These are phyloP conservation scores for Dothideomycetes sp. DNA, from an alignment of 2,329 filamentous ascomycete genomes.

Conservation along the genomic window DNA sequence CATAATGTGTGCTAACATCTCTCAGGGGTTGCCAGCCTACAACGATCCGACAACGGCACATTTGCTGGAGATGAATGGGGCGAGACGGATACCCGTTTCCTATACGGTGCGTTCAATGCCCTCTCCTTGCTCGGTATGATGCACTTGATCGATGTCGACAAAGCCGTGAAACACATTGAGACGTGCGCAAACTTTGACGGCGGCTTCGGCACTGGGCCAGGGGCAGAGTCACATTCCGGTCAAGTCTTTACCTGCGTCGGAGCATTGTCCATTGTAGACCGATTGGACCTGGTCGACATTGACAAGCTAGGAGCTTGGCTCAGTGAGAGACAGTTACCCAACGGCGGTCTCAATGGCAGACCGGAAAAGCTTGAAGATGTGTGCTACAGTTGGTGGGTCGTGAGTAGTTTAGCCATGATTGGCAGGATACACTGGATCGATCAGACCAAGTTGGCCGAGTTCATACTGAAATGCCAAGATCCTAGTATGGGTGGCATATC, in stretches of 20 bases:
- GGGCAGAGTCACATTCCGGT: constrained; percentile 87
- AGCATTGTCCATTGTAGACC: constrained; percentile 71
- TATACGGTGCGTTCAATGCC: constrained; percentile 83
- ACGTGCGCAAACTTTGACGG: constrained; percentile 90
- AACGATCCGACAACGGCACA: constrained; percentile 71
- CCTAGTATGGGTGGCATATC: constrained; percentile 73
- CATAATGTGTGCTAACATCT: neutral
- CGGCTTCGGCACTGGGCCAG: constrained; percentile 80
- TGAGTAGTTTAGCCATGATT: constrained; percentile 86
- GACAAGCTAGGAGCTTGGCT: constrained; percentile 83
- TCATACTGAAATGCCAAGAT: constrained; percentile 87
- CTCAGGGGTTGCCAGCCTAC: constrained; percentile 67
- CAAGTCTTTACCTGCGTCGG: constrained; percentile 94
- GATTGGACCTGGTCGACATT: constrained; percentile 67
- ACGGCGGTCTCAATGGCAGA: constrained; percentile 83
- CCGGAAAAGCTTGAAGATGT: constrained; percentile 95
- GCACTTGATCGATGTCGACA: constrained; percentile 64
- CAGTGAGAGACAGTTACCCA: constrained; percentile 80
- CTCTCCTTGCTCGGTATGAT: constrained; percentile 73
- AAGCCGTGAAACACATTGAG: constrained; percentile 69
- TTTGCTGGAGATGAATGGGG: constrained; percentile 96
- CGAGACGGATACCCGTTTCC: constrained; percentile 87
- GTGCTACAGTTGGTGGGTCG: constrained; percentile 98
- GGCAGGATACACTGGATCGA: constrained; percentile 88
- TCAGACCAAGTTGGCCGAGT: constrained; percentile 62